phyloP scores from a whole-genome alignment of 2,329 filamentous ascomycete species.

The Seiridium unicorne region DNA sequence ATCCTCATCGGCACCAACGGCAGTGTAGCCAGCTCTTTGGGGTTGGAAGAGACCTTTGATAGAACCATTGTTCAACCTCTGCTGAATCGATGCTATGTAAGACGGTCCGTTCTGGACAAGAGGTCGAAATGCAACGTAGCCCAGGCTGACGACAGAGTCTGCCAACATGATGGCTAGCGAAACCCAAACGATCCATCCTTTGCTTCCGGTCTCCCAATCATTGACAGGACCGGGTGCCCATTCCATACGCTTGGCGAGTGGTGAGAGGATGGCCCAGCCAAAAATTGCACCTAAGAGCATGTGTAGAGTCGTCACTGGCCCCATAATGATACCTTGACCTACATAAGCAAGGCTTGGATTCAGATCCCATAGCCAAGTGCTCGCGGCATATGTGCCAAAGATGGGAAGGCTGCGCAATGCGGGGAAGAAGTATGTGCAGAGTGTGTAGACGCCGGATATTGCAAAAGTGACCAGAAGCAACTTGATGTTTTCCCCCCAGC shows the following conservation, averaged over 20 bases:
- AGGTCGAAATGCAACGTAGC: constrained; percentile 71
- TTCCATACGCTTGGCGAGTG: constrained; percentile 77
- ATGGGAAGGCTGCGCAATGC: constrained; percentile 82
- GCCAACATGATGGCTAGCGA: constrained; percentile 95
- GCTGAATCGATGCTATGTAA: constrained; percentile 17
- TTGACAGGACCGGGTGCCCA: constrained; percentile 88
- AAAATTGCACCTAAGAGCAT: constrained; percentile 89
- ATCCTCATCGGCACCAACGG: constrained; percentile 20
- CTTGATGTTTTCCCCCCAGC: constrained; percentile 48
- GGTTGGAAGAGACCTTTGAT: constrained; percentile 19
- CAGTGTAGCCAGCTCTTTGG: constrained; percentile 19
- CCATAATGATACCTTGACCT: constrained; percentile 98
- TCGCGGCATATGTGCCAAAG: constrained; percentile 72
- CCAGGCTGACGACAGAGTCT: constrained; percentile 85
- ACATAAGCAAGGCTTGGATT: constrained; percentile 98
- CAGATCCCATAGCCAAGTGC: constrained; percentile 89
- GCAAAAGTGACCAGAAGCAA: constrained; percentile 57
- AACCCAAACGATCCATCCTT: constrained; percentile 98
- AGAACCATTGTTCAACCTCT: constrained; percentile 17
- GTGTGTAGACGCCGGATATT: constrained; percentile 65
- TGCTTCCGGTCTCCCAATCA: constrained; percentile 90
- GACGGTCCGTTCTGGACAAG: constrained; percentile 44
- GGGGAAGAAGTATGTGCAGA: constrained; percentile 88
- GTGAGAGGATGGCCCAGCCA: constrained; percentile 89
- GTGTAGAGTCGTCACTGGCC: constrained; percentile 87